Evolutionary conservation across 1,139 yeast species (phyloP), one percentile per base, ranked within the genome.

Genomic region (Yamadazyma mexicana): DNA sequence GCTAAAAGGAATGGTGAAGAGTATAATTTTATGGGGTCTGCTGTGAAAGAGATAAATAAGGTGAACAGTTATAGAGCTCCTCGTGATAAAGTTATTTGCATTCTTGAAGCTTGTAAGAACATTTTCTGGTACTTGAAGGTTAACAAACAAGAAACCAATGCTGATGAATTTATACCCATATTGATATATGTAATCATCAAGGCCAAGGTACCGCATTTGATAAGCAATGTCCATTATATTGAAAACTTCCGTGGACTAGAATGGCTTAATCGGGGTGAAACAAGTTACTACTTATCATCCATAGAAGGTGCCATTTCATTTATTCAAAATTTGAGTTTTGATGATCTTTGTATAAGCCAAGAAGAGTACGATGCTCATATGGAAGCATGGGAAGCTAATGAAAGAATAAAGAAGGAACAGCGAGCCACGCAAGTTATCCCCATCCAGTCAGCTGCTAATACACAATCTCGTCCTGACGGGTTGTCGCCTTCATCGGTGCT

Each of bases 101-200:
- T 92, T 7, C 69, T 94, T 44, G 94, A 94, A 62, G 82, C 94
- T 42, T 91, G 98, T 58, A 92, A 92, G 59, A 91, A 92, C 12
- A 83, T 94, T 7, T 89, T 89, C 68, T 95, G 96, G 14, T 72
- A 87, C 40, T 75, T 94, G 40, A 81, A 89, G 48, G 85, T 83
- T 41, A 76, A 78, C 30, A 84, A 82, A 40, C 69, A 70, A 43
- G 95, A 87, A 52, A 69, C 77, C 2, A 91, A 91, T 49, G 99
- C 99, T 0, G 99, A 94, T 61, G 79, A 87, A 22, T 94, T 94
- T 59, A 75, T 94, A 20, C 98, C 99, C 0, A 62, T 92, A 34
- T 66, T 94, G 37, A 89, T 94, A 27, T 81, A 83, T 49, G 85
- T 92, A 6, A 77, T 91, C 2, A 62, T 92, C 34, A 83, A 82